Evolutionary conservation across 306 rosid genomes (phyloP).

Genomic region (Sphenostylis stenocarpa): DNA sequence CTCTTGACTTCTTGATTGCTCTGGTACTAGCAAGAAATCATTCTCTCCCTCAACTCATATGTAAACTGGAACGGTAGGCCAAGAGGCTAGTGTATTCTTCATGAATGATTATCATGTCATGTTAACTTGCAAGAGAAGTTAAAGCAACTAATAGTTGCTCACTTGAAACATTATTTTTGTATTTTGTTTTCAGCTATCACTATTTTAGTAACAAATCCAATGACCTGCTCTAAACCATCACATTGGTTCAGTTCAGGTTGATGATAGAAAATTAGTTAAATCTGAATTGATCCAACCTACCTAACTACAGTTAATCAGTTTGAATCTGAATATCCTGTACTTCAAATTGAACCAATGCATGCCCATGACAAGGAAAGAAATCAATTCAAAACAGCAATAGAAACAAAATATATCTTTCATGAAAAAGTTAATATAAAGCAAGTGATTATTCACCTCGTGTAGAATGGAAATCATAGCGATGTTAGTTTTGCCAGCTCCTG

Average conservation of each 20-base stretch:
- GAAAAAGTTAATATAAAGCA: conserved; percentile 14
- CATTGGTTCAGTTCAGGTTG: neutral
- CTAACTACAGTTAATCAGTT: neutral
- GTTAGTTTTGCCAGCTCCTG: conserved; percentile 99
- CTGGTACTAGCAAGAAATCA: neutral
- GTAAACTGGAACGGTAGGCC: neutral
- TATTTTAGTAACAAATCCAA: neutral
- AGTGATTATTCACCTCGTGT: conserved; percentile 70
- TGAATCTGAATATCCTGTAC: neutral
- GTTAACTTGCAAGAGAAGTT: neutral
- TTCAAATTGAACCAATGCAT: neutral
- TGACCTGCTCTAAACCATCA: neutral
- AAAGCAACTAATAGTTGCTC: neutral
- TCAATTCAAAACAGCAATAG: neutral
- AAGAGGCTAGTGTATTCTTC: neutral
- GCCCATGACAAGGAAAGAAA: conserved; percentile 6
- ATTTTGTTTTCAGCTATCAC: neutral
- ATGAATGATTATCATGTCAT: neutral
- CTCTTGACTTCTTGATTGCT: neutral
- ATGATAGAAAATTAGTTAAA: neutral
- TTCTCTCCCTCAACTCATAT: neutral
- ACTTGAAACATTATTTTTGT: neutral
- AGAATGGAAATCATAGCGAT: conserved; percentile 96
- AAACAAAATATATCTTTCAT: conserved; percentile 24
- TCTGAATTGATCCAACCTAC: neutral